phyloP scores from a whole-genome alignment of 495 filamentous ascomycete genomes.

The Aspergillus leporis region DNA sequence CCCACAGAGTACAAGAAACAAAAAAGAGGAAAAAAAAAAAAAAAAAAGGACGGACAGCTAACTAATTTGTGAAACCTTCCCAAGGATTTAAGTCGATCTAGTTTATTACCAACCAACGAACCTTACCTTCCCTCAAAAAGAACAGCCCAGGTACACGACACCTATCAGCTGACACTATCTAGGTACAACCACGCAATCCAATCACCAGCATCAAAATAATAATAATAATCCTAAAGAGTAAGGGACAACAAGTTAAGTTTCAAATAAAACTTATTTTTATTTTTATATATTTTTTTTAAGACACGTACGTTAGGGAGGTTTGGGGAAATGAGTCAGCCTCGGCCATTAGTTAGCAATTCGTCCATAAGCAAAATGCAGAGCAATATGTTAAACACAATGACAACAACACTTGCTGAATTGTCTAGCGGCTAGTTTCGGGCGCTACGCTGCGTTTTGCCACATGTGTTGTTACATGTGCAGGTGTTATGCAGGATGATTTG shows the following conservation, averaged over 20 bases:
- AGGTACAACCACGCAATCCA: not conserved
- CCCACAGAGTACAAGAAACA: not conserved
- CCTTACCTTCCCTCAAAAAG: not conserved
- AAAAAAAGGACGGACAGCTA: not conserved
- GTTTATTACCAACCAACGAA: no score
- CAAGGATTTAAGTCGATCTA: not conserved
- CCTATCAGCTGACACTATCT: conserved; percentile 4
- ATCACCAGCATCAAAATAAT: not conserved
- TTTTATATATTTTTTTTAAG: no score
- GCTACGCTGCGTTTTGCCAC: not conserved
- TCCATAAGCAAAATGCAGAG: no score
- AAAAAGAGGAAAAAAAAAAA: not conserved
- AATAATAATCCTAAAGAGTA: no score
- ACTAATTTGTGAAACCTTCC: not conserved
- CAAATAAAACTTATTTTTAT: no score
- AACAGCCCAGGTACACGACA: conserved; percentile 2
- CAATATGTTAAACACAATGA: no score
- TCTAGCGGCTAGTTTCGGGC: conserved; percentile 5
- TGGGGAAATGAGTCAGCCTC: no score
- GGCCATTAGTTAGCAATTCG: no score
- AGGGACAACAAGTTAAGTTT: no score
- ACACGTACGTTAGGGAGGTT: not conserved
- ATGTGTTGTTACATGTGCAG: not conserved
- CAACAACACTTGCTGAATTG: conserved; percentile 8
- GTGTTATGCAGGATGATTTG: conserved; percentile 9